Conservation (phyloP, 1,139 yeast species). For the Petasospora rhodanensis region DNA sequence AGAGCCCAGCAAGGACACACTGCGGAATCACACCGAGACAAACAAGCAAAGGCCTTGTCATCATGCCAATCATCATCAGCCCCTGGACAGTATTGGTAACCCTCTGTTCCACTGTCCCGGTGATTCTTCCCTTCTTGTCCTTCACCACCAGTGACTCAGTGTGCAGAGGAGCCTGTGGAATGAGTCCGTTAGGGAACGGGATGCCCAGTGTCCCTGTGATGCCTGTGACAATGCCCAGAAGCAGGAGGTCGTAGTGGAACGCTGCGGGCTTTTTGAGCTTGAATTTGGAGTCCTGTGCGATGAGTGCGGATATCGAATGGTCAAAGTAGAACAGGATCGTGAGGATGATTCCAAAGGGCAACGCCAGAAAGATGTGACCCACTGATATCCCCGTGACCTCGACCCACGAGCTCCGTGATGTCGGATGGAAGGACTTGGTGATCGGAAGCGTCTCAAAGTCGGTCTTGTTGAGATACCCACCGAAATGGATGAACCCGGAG, state of each 20-base stretch:
- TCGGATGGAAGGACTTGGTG: constrained; percentile 74
- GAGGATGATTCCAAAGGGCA: constrained; percentile 85
- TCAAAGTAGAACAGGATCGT: constrained; percentile 88
- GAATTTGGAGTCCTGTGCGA: constrained; percentile 81
- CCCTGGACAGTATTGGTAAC: constrained; percentile 85
- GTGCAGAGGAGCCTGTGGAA: constrained; percentile 96
- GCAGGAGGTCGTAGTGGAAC: constrained; percentile 88
- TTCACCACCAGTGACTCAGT: constrained; percentile 71
- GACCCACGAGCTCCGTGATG: constrained; percentile 42
- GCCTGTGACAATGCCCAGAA: constrained; percentile 84
- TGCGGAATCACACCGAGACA: constrained; percentile 89
- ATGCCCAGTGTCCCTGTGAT: constrained; percentile 81
- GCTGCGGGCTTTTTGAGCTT: constrained; percentile 83
- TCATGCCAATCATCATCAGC: constrained; percentile 72
- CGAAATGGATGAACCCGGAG: constrained; percentile 88
- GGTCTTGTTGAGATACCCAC: constrained; percentile 57
- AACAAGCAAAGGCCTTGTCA: constrained; percentile 80
- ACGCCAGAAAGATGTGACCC: constrained; percentile 76
- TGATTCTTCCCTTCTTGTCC: constrained; percentile 32
- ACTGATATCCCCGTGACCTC: constrained; percentile 65
- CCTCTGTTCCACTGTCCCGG: constrained; percentile 82
- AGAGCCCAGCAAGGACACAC: constrained; percentile 86
- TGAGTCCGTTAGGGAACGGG: constrained; percentile 94
- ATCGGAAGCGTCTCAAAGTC: constrained; percentile 62
- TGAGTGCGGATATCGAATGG: constrained; percentile 89